A percentile compares a stretch with the other conserved stretches of the same genome.
Conservation (phyloP, 192 early-diverging fungal species). For the Coemansia sp. region DNA sequence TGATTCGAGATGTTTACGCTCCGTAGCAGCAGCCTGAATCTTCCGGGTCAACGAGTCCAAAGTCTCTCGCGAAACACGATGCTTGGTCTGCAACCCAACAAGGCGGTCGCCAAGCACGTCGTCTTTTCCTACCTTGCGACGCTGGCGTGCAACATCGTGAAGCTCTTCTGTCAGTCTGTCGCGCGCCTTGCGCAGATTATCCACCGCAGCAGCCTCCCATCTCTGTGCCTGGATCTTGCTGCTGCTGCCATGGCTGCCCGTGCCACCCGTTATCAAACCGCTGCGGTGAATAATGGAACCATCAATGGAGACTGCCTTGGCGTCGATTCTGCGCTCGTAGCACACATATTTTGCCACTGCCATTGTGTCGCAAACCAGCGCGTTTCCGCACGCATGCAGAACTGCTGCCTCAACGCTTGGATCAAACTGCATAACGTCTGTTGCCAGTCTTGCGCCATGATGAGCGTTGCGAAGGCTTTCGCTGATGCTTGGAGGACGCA, state of each 20-base stretch:
- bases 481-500: constrained; percentile 71
- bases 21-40: constrained; percentile 60
- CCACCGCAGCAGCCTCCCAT: constrained; percentile 91
- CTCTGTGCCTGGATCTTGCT: constrained; percentile 55
- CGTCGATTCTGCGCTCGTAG: constrained; percentile 79
- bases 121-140: constrained; percentile 68
- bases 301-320: constrained; percentile 92
- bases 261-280: constrained; percentile 92
- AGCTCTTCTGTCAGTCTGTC: constrained; percentile 72
- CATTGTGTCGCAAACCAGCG: constrained; percentile 88
- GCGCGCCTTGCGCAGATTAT: constrained; percentile 69
- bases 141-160: constrained; percentile 68
- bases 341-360: constrained; percentile 83
- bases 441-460: constrained; percentile 86
- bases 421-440: constrained; percentile 92
- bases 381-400: constrained; percentile 88
- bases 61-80: constrained; percentile 61
- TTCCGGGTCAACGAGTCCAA: constrained; percentile 58
- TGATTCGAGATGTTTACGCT: constrained; percentile 59
- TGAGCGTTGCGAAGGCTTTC: constrained; percentile 78
- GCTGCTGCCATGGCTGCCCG: constrained; percentile 47
- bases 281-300: constrained; percentile 95
- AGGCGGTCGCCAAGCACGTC: constrained; percentile 61
- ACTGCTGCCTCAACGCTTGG: constrained; percentile 74
- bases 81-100: constrained; percentile 61